Conservation (phyloP, 345 rosid species). For the Fremontodendron californicum region DNA sequence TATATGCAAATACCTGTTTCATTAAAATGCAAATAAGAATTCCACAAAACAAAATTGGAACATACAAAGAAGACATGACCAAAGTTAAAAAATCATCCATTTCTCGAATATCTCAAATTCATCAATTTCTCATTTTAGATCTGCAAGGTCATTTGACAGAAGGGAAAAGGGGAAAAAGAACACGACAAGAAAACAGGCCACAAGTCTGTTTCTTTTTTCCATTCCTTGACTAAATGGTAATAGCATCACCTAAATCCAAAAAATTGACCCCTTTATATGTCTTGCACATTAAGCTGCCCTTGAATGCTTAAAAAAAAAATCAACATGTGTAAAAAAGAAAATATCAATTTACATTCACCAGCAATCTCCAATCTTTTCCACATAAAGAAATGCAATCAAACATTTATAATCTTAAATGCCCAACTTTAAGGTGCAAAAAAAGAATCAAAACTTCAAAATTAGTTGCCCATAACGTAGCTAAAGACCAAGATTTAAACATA, state of each 20-base stretch:
- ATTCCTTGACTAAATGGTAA: background rate
- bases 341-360: background rate
- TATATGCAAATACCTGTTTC: background rate
- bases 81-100: constrained; percentile 2
- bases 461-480: background rate
- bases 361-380: background rate
- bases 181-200: background rate
- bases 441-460: background rate
- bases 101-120: background rate
- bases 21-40: background rate
- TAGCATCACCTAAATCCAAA: background rate
- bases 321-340: background rate
- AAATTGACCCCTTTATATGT: background rate
- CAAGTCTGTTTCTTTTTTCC: background rate
- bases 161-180: background rate
- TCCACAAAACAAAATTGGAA: constrained; percentile 4
- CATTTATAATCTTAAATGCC: background rate
- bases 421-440: background rate
- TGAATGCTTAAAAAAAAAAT: background rate
- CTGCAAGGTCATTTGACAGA: background rate
- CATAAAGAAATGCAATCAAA: background rate
- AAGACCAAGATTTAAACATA: background rate
- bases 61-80: background rate
- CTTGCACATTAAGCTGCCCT: background rate
- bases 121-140: background rate